Base-by-base conservation (phyloP, 768 basidiomycete species). In the Leccinum truebloodii region DNA sequence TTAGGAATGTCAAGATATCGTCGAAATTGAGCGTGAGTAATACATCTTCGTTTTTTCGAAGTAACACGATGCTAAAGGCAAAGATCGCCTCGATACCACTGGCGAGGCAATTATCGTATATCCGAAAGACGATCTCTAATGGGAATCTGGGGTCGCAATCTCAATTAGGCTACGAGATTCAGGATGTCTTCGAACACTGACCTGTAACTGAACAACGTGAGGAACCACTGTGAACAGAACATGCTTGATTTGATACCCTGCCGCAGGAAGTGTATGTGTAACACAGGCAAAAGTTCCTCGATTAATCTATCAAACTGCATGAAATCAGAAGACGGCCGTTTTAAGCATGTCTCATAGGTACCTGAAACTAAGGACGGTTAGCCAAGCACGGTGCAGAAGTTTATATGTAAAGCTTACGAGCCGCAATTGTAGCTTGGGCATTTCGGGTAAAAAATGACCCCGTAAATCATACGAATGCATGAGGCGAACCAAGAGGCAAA, bases 171-270 rank as follows among this genome's bases (percentile, higher is more conserved):
- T 14, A 52, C 3, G 44, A 39, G 2, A n/a, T n/a, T n/a, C 4
- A 13, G 56, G n/a, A 37, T 16, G 18, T 34, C 20, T 56, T 32
- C 37, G 9, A 30, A 30, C 28, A 26, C 7, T 6, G 69, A 89
- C 93, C 93, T 86, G 75, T 96, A 98, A 70, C 93, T 92, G 79
- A 98, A 98, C 72, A 99, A 77, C 0, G 97, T 98, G 71, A 99
- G 80, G 75, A 98, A 98, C 97, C 97, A 99, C 65, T 98, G 97
- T 14, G 93, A 94, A 69, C 94, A 96, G 71, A 90, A 98, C 95
- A 99, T 98, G 76, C 91, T 95, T 51, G 94, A 95, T 73, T 98
- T 98, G 70, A 98, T 79, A 32, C 95, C 96, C 75, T 97, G 92
- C 32, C 95, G 86, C 32, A 96, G 76, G 69, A 99, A 92, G 74